Evolutionary conservation across 805 yeast species (phyloP), one percentile per base, ranked within the genome.

Genomic region (Kockiozyma suomiensis): DNA sequence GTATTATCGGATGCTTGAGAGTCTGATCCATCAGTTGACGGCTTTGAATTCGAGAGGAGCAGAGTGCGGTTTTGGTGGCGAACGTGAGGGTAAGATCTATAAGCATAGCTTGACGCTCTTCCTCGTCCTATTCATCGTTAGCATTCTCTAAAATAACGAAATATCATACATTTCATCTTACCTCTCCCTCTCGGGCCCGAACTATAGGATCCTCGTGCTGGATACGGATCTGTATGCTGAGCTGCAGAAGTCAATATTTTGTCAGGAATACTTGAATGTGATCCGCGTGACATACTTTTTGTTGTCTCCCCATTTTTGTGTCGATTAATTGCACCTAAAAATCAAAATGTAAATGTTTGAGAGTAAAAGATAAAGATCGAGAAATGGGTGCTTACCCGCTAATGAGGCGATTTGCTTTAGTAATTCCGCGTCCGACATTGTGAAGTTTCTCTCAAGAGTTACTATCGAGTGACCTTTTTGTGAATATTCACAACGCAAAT

Each of bases 381-480:
- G 25, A 25, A 42, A n/a, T 37, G 6, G 37, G 21, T 17, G 48
- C 64, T 33, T 32, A 64, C 68, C 68, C 19, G 68, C 68, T 25
- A 66, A 25, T 5, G 38, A 33, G 17, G 68, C 68, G 19, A 66
- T 66, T 53, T 65, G 68, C 47, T 65, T 52, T 37, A 65, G 25
- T 35, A 66, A 54, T 28, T 66, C 68, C 30, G 64, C 50, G 56
- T 64, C 67, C 4, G 66, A 55, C 67, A 64, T 64, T 37, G 30
- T 57, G 15, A 17, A n/a, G 10, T 5, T 17, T 15, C 30, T 21
- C 10, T 10, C 26, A 23, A 38, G 5, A 35, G 37, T 13, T 26
- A 4, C 32, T 43, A 13, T 17, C n/a, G 10, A 2, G 2, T 40
- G 17, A 40, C 19, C 19, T 17, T 10, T 21, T 40, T 21, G 23